Evolutionary conservation across 2,329 filamentous ascomycete species (phyloP).

Genomic region (Colletotrichum sansevieriae): DNA sequence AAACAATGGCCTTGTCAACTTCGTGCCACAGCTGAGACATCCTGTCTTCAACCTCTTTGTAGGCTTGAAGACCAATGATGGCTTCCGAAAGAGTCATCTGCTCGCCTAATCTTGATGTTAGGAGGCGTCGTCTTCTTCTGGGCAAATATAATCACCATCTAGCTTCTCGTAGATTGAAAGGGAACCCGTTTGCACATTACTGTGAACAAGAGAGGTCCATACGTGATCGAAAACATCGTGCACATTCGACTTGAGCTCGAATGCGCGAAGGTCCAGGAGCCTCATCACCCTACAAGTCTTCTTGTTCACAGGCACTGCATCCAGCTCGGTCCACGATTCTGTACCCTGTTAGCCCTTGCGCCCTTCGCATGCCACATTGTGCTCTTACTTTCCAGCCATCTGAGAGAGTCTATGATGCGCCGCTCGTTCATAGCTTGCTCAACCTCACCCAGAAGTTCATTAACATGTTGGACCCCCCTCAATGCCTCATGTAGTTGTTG

Average conservation of each 20-base stretch:
- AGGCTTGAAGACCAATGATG: slow-evolving; percentile 68
- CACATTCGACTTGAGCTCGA: slow-evolving; percentile 75
- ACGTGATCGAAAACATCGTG: slow-evolving; percentile 74
- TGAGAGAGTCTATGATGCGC: slow-evolving; percentile 68
- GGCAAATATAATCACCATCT: slow-evolving; percentile 57
- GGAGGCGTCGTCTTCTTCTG: not conserved
- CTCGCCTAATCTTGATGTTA: slow-evolving; percentile 55
- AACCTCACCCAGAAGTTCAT: slow-evolving; percentile 72
- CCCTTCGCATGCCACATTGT: too few relatives aligned
- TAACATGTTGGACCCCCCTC: slow-evolving; percentile 66
- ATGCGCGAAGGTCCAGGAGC: slow-evolving; percentile 74
- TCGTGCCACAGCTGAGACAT: slow-evolving; percentile 73
- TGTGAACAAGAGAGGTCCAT: slow-evolving; percentile 77
- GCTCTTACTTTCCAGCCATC: slow-evolving; percentile 66
- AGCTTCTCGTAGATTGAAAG: slow-evolving; percentile 68
- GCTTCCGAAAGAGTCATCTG: slow-evolving; percentile 67
- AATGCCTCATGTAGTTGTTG: slow-evolving; percentile 67
- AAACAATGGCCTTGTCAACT: slow-evolving; percentile 71
- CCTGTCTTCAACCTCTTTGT: slow-evolving; percentile 71
- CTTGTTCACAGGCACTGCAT: slow-evolving; percentile 70
- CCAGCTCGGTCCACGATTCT: slow-evolving; percentile 71
- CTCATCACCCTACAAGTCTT: slow-evolving; percentile 73
- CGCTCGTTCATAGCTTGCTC: slow-evolving; percentile 68
- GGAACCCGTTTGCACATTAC: slow-evolving; percentile 68
- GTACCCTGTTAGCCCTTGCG: slow-evolving; percentile 45